Percentiles rank a stretch among this genome's conserved stretches.
Evolutionary conservation across 202 grass and related monocot genomes (phyloP).

Genomic region (Dendrocalamus latiflorus): DNA sequence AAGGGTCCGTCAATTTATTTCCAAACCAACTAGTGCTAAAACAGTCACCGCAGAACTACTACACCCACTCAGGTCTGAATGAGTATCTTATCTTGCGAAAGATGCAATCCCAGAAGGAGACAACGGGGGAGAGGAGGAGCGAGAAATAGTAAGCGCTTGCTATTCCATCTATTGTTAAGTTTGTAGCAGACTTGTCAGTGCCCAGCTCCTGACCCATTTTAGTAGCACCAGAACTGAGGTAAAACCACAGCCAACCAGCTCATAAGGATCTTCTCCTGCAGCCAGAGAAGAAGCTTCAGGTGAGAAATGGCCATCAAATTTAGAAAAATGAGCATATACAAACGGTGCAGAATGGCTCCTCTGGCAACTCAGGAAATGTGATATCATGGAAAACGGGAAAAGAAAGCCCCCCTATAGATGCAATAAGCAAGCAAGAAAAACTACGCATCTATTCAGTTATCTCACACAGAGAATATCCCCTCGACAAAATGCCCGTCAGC

Average conservation of each 20-base stretch:
- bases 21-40: conserved; percentile 20
- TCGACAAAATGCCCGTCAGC: too few species aligned
- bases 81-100: conserved; percentile 96
- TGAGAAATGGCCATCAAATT: background rate
- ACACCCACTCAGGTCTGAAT: conserved; percentile 93
- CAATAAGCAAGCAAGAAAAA: too few species aligned
- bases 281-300: conserved; percentile 5
- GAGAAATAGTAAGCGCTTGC: conserved; percentile 44
- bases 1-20: background rate
- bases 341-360: background rate
- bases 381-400: too few species aligned
- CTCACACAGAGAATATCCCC: too few species aligned
- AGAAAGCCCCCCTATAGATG: too few species aligned
- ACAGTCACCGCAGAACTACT: conserved; percentile 21
- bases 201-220: conserved; percentile 49
- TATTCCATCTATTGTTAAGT: conserved; percentile 52
- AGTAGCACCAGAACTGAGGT: conserved; percentile 32
- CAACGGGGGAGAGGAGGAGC: conserved; percentile 64
- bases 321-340: background rate
- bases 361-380: background rate
- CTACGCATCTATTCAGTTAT: too few species aligned
- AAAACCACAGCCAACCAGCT: conserved; percentile 47
- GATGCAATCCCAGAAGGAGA: conserved; percentile 89
- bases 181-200: conserved; percentile 26
- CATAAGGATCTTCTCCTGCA: conserved; percentile 61